Conservation (phyloP, 2,329 filamentous ascomycete species). For the Teratosphaeria epicoccoides region DNA sequence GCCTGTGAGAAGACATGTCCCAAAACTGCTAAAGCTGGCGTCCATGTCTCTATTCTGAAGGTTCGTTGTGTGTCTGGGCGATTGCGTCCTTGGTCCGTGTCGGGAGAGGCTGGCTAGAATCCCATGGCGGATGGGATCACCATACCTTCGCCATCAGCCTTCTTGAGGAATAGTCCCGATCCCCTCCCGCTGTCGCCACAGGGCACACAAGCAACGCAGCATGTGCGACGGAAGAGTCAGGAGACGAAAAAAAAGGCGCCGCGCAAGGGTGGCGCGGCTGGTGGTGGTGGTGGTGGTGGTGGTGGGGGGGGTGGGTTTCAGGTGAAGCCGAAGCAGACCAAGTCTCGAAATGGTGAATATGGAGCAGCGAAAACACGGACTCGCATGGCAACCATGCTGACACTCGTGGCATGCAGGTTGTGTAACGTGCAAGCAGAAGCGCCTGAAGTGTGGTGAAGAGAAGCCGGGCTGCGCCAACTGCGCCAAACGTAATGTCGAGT, state of each 20-base stretch:
- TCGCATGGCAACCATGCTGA: constrained; percentile 3
- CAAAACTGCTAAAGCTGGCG: constrained; percentile 6
- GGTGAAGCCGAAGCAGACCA: constrained; percentile 59
- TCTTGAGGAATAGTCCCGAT: constrained; percentile 30
- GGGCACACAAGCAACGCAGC: constrained; percentile 10
- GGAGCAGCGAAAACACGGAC: not conserved
- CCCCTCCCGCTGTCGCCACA: constrained; percentile 16
- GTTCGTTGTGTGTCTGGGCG: not conserved
- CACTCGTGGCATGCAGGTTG: constrained; percentile 42
- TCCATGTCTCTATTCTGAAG: not conserved
- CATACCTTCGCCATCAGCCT: constrained; percentile 50
- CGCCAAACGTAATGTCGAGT: constrained; percentile 51
- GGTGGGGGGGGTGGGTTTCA: constrained; percentile 27
- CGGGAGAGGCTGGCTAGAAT: constrained; percentile 2
- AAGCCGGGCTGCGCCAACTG: constrained; percentile 60
- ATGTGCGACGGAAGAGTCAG: constrained; percentile 14
- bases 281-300: constrained; percentile 8
- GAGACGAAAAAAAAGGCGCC: constrained; percentile 12
- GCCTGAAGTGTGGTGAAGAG: constrained; percentile 63
- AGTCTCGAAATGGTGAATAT: constrained; percentile 61
- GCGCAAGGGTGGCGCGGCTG: constrained; percentile 8
- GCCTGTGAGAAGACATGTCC: constrained; percentile 4
- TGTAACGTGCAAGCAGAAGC: constrained; percentile 62
- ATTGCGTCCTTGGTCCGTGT: not conserved
- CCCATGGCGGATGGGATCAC: constrained; percentile 46